phyloP scores from a whole-genome alignment of 352 stramenopile species.

The Phytophthora fragariaefolia region DNA sequence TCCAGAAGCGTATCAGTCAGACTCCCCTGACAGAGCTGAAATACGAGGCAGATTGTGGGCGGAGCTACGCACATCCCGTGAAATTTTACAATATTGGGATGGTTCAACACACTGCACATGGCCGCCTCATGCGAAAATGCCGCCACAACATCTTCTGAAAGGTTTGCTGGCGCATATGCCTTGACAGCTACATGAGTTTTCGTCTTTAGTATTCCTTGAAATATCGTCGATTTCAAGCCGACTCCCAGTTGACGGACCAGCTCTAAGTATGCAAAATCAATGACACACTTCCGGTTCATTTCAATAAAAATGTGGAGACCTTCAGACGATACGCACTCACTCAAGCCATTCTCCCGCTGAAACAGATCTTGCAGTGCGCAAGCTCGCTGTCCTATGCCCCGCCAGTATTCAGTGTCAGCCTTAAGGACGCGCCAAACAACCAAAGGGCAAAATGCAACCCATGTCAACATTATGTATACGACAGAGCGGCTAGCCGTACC shows the following conservation, averaged over 20 bases:
- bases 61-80: slow-evolving; percentile 49
- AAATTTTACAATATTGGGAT: slow-evolving; percentile 55
- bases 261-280: slow-evolving; percentile 62
- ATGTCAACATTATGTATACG: slow-evolving; percentile 26
- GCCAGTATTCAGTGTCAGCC: slow-evolving; percentile 57
- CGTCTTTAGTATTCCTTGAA: slow-evolving; percentile 42
- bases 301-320: slow-evolving; percentile 59
- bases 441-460: slow-evolving; percentile 37
- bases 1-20: slow-evolving; percentile 31
- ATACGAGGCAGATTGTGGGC: slow-evolving; percentile 52
- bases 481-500: slow-evolving; percentile 1
- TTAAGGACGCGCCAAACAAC: slow-evolving; percentile 54
- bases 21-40: slow-evolving; percentile 44
- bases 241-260: slow-evolving; percentile 41
- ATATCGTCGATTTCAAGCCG: slow-evolving; percentile 38
- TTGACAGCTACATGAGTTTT: slow-evolving; percentile 56
- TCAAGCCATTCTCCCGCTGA: slow-evolving; percentile 33
- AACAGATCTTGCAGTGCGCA: slow-evolving; percentile 40
- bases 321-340: slow-evolving; percentile 46
- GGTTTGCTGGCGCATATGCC: slow-evolving; percentile 43
- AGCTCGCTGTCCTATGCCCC: slow-evolving; percentile 44
- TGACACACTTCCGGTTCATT: slow-evolving; percentile 58
- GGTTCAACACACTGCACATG: slow-evolving; percentile 40
- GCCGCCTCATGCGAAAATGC: slow-evolving; percentile 54
- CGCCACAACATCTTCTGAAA: slow-evolving; percentile 41